Conservation (phyloP, 2,329 filamentous ascomycete genomes). For the Chaetomium sp. region DNA sequence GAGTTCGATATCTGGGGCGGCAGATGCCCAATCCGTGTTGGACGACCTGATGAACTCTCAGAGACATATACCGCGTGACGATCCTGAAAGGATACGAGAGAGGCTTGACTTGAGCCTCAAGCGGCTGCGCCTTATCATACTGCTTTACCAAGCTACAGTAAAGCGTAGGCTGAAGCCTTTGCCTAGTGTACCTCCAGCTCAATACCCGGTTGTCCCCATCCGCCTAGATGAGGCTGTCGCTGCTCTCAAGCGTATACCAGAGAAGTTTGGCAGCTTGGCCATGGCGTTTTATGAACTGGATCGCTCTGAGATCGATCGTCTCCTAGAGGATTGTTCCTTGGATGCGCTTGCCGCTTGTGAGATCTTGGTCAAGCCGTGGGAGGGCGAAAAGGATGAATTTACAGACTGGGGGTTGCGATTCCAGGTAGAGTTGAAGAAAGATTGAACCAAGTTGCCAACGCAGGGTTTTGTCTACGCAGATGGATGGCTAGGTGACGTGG, state of each 20-base stretch:
- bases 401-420: constrained; percentile 65
- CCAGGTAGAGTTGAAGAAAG: constrained; percentile 45
- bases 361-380: constrained; percentile 54
- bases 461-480: too few relatives aligned
- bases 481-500: too few relatives aligned
- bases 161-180: constrained; percentile 63
- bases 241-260: constrained; percentile 54
- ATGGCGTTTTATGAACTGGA: constrained; percentile 66
- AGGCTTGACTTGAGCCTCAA: constrained; percentile 58
- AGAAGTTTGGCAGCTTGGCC: constrained; percentile 64
- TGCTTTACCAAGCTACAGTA: constrained; percentile 62
- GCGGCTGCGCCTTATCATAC: constrained; percentile 58
- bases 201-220: constrained; percentile 29
- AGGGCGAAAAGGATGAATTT: constrained; percentile 65
- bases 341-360: constrained; percentile 52
- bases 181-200: constrained; percentile 21
- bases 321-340: constrained; percentile 53
- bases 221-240: constrained; percentile 51
- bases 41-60: constrained; percentile 62
- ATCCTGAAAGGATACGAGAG: constrained; percentile 58
- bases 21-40: constrained; percentile 52
- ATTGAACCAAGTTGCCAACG: background rate
- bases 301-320: constrained; percentile 48
- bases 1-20: constrained; percentile 34
- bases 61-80: constrained; percentile 55